phyloP scores from a whole-genome alignment of 495 filamentous ascomycete species.

The Penicillium lagena region DNA sequence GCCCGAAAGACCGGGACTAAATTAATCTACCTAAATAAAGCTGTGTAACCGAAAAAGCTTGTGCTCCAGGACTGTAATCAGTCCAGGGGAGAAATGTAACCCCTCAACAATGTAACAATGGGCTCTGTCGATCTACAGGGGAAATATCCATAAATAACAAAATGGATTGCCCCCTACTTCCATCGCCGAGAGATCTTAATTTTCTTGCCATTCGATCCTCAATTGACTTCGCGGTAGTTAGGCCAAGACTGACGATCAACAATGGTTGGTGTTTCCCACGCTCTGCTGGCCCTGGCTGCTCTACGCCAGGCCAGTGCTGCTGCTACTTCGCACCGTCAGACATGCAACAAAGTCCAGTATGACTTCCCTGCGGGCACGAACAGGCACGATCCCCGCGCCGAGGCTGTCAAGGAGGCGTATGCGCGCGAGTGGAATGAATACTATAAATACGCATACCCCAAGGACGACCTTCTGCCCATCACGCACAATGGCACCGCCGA shows the following conservation, averaged over 20 bases:
- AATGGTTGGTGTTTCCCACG: constrained; percentile 3
- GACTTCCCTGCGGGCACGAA: constrained; percentile 14
- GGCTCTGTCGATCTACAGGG: no score
- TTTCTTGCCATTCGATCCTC: no score
- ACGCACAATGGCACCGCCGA: constrained; percentile 11
- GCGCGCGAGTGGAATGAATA: constrained; percentile 16
- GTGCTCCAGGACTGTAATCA: no score
- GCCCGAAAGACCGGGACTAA: no score
- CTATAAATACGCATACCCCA: constrained; percentile 11
- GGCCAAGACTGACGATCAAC: neutral
- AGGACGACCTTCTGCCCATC: constrained; percentile 13
- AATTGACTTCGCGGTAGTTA: no score
- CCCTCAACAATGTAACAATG: no score
- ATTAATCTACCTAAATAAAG: no score
- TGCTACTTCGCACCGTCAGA: neutral
- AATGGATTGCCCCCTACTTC: no score
- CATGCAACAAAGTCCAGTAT: constrained; percentile 13
- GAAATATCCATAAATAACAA: no score
- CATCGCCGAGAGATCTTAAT: no score
- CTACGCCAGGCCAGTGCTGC: constrained; percentile 1
- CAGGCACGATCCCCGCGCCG: constrained; percentile 11
- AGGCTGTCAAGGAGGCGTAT: constrained; percentile 15
- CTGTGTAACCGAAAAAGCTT: no score
- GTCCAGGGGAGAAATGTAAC: no score
- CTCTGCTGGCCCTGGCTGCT: constrained; percentile 5